These are phyloP conservation scores for Penicillium sp. DNA, from an alignment of 2,329 filamentous ascomycete genomes.

Conservation along the genomic window DNA sequence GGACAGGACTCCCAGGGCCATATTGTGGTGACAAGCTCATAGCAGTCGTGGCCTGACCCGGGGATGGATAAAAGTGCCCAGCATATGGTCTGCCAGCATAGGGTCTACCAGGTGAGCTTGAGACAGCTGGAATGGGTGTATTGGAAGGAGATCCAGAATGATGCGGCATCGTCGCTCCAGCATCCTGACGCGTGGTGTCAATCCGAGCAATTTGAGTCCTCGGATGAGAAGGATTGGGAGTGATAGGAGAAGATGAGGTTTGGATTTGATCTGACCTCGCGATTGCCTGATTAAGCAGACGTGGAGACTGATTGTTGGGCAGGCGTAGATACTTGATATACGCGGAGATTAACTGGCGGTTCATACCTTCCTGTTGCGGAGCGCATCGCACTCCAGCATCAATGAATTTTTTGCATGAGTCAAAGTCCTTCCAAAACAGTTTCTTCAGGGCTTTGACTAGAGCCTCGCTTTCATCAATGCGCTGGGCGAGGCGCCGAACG, in stretches of 20 bases:
- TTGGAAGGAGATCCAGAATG: background rate
- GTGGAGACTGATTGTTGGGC: background rate
- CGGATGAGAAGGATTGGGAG: background rate
- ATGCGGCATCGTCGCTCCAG: background rate
- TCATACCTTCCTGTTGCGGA: background rate
- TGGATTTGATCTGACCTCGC: background rate
- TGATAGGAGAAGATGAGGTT: background rate
- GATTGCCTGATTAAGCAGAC: no score
- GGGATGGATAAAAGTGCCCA: background rate
- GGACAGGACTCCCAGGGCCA: background rate
- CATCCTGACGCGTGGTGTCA: background rate
- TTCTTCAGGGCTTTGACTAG: background rate
- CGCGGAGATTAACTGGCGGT: background rate
- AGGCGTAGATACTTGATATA: conserved; percentile 1
- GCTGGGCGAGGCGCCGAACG: background rate
- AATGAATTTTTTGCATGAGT: background rate
- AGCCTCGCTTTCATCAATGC: background rate
- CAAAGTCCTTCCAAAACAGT: conserved; percentile 1
- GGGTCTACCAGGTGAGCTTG: background rate
- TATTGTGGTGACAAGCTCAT: background rate
- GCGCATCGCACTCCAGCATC: background rate
- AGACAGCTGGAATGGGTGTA: background rate
- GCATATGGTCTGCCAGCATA: background rate
- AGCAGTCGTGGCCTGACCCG: background rate
- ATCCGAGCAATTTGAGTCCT: background rate